These are phyloP conservation scores for Suillus sp. DNA, from an alignment of 768 basidiomycete genomes.

Conservation along the genomic window DNA sequence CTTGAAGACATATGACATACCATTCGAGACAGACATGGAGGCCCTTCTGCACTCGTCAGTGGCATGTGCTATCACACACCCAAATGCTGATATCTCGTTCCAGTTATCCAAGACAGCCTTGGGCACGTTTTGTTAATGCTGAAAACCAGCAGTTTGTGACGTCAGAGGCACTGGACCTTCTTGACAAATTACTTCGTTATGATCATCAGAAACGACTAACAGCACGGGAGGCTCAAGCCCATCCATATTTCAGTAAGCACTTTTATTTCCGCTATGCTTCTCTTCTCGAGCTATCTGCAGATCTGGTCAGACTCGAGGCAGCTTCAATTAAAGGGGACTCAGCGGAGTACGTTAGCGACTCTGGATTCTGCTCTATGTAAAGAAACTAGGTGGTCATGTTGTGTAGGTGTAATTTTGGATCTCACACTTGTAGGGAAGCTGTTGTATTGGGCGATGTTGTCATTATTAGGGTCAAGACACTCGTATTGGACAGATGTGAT, in stretches of 20 bases:
- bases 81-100: slow-evolving; percentile 9
- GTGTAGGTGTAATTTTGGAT: slow-evolving; percentile 13
- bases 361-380: slow-evolving; percentile 49
- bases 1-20: slow-evolving; percentile 61
- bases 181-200: slow-evolving; percentile 67
- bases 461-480: slow-evolving; percentile 20
- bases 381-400: neutral
- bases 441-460: slow-evolving; percentile 17
- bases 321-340: slow-evolving; percentile 42
- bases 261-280: slow-evolving; percentile 23
- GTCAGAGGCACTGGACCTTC: slow-evolving; percentile 63
- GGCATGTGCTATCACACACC: neutral
- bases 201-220: slow-evolving; percentile 72
- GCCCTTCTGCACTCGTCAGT: slow-evolving; percentile 52
- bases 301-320: slow-evolving; percentile 51
- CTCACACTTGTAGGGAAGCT: slow-evolving; percentile 12
- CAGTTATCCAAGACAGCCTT: slow-evolving; percentile 65
- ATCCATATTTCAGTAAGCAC: slow-evolving; percentile 63
- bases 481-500: slow-evolving; percentile 8
- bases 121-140: slow-evolving; percentile 59
- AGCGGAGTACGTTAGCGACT: slow-evolving; percentile 48
- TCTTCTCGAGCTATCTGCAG: slow-evolving; percentile 34
- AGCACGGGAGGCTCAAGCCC: slow-evolving; percentile 65
- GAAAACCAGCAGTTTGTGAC: slow-evolving; percentile 62
- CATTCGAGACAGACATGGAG: slow-evolving; percentile 64